A percentile compares a stretch with the other conserved stretches of the same genome.
These are phyloP conservation scores for Tolypocladium paradoxum DNA, from an alignment of 2,329 filamentous ascomycete species.

Conservation along the genomic window DNA sequence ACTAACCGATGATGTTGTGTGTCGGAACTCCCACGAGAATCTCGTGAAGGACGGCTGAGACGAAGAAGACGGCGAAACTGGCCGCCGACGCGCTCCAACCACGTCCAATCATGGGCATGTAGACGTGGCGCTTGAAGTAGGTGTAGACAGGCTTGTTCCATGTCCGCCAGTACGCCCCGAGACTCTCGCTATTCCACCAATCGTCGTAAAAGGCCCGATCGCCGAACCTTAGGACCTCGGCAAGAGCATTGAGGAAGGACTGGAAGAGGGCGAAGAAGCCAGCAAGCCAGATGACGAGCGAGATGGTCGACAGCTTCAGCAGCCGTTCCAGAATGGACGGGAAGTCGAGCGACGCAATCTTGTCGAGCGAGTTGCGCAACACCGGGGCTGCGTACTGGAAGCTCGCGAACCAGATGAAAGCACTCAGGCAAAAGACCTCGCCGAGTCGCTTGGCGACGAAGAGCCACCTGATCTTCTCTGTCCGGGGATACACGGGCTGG, in stretches of 20 bases:
- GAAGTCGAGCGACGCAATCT: conserved; percentile 71
- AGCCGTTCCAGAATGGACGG: conserved; percentile 77
- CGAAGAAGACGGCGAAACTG: conserved; percentile 72
- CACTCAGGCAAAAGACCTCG: conserved; percentile 66
- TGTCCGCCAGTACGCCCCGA: conserved; percentile 84
- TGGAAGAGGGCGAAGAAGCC: conserved; percentile 98
- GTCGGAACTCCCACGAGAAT: conserved; percentile 88
- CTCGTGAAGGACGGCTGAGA: conserved; percentile 86
- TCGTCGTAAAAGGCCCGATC: conserved; percentile 93
- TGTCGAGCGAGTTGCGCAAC: conserved; percentile 78
- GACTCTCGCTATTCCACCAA: conserved; percentile 90
- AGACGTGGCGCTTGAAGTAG: conserved; percentile 93
- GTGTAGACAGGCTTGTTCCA: conserved; percentile 98
- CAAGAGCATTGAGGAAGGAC: conserved; percentile 79
- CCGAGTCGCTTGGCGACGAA: conserved; percentile 77
- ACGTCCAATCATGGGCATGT: conserved; percentile 74
- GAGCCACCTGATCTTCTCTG: conserved; percentile 67
- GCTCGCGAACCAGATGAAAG: conserved; percentile 91
- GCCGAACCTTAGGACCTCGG: conserved; percentile 80
- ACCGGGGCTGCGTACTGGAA: conserved; percentile 92
- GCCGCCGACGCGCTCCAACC: conserved; percentile 64
- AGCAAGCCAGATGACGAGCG: conserved; percentile 90
- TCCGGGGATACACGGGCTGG: conserved; percentile 90
- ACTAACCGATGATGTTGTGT: conserved; percentile 76
- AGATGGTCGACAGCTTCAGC: conserved; percentile 92